phyloP scores from a whole-genome alignment of 2,329 filamentous ascomycete species.

The Nigrograna mackinnonii region DNA sequence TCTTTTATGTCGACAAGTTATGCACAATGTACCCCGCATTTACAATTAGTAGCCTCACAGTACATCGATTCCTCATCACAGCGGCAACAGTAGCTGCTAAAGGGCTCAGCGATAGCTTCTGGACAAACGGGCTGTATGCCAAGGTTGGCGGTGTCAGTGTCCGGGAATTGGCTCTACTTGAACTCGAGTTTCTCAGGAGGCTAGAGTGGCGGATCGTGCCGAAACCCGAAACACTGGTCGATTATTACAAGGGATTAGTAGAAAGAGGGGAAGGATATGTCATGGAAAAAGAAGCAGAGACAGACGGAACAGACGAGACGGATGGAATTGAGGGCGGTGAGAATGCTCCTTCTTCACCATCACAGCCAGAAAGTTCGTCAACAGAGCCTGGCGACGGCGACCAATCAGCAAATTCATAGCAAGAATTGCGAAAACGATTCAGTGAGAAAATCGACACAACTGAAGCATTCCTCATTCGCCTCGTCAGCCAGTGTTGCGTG shows the following conservation, averaged over 20 bases:
- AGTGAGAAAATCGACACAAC: no score
- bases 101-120: slow-evolving; percentile 93
- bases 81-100: slow-evolving; percentile 95
- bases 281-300: slow-evolving; percentile 40
- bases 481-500: no score
- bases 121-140: slow-evolving; percentile 97
- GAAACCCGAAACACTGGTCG: slow-evolving; percentile 87
- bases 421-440: no score
- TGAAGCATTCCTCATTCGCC: no score
- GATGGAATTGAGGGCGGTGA: no score
- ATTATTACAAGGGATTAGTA: slow-evolving; percentile 89
- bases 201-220: slow-evolving; percentile 98
- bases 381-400: no score
- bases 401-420: no score
- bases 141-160: slow-evolving; percentile 90
- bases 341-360: no score
- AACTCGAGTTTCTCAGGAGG: slow-evolving; percentile 89
- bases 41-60: slow-evolving; percentile 93
- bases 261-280: slow-evolving; percentile 65
- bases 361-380: no score
- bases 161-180: slow-evolving; percentile 84
- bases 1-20: slow-evolving; percentile 96
- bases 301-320: no score
- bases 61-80: slow-evolving; percentile 96
- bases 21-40: slow-evolving; percentile 93